Conservation (phyloP, 495 filamentous ascomycete species). For the Penicillium riverlandense region DNA sequence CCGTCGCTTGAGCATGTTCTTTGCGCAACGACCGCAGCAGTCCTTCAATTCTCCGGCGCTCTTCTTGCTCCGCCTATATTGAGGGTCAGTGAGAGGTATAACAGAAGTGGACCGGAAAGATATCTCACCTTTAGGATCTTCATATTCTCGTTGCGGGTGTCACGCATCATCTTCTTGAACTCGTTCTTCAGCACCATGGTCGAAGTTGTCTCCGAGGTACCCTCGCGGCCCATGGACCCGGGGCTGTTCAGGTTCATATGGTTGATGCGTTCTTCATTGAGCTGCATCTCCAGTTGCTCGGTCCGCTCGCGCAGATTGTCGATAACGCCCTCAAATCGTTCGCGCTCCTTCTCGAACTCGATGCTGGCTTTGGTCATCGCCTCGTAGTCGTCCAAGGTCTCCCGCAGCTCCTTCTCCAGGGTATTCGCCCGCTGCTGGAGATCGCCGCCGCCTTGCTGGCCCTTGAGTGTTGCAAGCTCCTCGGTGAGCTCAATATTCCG, state of each 20-base stretch:
- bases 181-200: conserved; percentile 71
- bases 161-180: conserved; percentile 89
- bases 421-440: conserved; percentile 50
- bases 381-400: conserved; percentile 79
- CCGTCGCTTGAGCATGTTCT: conserved; percentile 41
- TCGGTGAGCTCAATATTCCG: conserved; percentile 52
- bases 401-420: conserved; percentile 72
- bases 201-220: conserved; percentile 52
- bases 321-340: conserved; percentile 65
- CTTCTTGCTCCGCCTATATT: conserved; percentile 62
- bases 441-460: conserved; percentile 35
- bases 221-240: conserved; percentile 37
- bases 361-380: conserved; percentile 79
- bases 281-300: conserved; percentile 57
- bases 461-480: conserved; percentile 49
- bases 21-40: conserved; percentile 48
- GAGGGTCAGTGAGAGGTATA: conserved; percentile 10
- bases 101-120: neutral
- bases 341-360: conserved; percentile 78
- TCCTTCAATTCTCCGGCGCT: conserved; percentile 58
- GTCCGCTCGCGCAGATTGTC: conserved; percentile 63
- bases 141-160: conserved; percentile 64
- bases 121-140: conserved; percentile 59
- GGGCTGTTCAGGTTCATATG: conserved; percentile 61
- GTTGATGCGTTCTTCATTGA: conserved; percentile 65